Evolutionary conservation across 2,329 filamentous ascomycete species (phyloP), one percentile per base, ranked within the genome.

Genomic region (Ophiostoma piceae): DNA sequence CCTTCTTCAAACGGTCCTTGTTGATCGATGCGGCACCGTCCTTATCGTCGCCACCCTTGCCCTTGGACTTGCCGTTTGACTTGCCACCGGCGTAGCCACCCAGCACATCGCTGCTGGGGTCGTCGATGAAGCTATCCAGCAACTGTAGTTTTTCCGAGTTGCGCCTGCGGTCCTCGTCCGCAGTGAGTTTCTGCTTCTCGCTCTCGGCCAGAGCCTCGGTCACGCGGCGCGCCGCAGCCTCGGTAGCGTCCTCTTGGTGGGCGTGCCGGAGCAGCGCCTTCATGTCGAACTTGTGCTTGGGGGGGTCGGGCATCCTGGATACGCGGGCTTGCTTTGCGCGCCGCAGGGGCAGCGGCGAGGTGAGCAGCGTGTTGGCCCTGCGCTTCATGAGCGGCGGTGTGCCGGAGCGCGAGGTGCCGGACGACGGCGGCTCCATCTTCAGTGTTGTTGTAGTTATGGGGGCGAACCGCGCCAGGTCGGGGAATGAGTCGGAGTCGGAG

Each of bases 201-300:
- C 62, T 65, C 32, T 74, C 77, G 74, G 71, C 76, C 69, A 80
- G 75, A 67, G 76, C 77, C 71, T 75, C 79, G 71, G 78, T 79
- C 12, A 79, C 81, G 73, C 77, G 82, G 71, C 81, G 79, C 6
- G 82, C 82, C 72, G 84, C 88, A 19, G 84, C 86, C 68, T 87
- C 85, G 1, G 83, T 83, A 54, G 86, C 85, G 60, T 87, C 81
- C 72, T 92, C 87, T 70, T 84, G 82, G 57, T 82, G 80, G 6
- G 87, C 84, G 74, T 88, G 84, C 65, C 82, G 84, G 57, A 89
- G 81, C 9, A 93, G 81, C 1, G 84, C 82, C 71, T 87, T 85
- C 69, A 92, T 78, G 69, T 89, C 85, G 72, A 88, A 89, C 73
- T 85, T 88, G 77, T 89, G 88, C 74, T 84, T 85, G 19, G 83